These are phyloP conservation scores for Helenozyma rhizophorensis DNA, from an alignment of 805 yeast genomes.

Conservation along the genomic window DNA sequence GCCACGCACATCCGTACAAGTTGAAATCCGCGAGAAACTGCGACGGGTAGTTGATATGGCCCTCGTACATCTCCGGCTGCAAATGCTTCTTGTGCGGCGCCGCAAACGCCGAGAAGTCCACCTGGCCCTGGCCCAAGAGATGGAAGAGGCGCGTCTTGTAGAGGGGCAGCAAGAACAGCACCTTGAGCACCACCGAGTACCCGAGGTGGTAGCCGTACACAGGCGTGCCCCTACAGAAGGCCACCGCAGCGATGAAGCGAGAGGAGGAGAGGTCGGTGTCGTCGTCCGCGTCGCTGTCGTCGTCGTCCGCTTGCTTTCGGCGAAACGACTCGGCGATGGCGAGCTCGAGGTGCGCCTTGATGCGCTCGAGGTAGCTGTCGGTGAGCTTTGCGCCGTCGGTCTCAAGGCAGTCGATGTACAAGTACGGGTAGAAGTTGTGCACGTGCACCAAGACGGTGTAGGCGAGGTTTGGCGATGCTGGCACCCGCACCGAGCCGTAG, in stretches of 20 bases:
- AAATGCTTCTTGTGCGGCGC: background rate
- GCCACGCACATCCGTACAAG: conserved; percentile 80
- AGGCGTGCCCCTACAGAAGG: conserved; percentile 69
- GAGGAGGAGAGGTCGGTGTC: conserved; percentile 8
- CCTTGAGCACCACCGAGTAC: conserved; percentile 59
- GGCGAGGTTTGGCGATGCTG: conserved; percentile 22
- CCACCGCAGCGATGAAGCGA: conserved; percentile 53
- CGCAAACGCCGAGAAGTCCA: conserved; percentile 9
- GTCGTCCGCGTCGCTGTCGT: conserved; percentile 8
- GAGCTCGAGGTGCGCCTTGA: conserved; percentile 44
- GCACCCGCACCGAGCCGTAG: conserved; percentile 65
- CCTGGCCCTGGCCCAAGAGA: conserved; percentile 32
- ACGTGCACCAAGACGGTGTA: conserved; percentile 53
- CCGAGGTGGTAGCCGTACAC: conserved; percentile 82
- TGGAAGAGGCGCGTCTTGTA: conserved; percentile 49
- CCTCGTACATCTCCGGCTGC: conserved; percentile 45
- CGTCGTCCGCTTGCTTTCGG: conserved; percentile 12
- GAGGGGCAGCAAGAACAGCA: conserved; percentile 61
- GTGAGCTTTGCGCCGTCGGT: conserved; percentile 9
- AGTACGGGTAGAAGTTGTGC: conserved; percentile 82
- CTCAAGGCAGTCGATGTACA: conserved; percentile 62
- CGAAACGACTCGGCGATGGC: conserved; percentile 37
- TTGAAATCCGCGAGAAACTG: conserved; percentile 85
- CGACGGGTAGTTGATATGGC: conserved; percentile 71
- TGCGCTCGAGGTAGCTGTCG: conserved; percentile 29